Base-by-base conservation (phyloP, 2,329 filamentous ascomycete species). In the Seiridium unicorne region DNA sequence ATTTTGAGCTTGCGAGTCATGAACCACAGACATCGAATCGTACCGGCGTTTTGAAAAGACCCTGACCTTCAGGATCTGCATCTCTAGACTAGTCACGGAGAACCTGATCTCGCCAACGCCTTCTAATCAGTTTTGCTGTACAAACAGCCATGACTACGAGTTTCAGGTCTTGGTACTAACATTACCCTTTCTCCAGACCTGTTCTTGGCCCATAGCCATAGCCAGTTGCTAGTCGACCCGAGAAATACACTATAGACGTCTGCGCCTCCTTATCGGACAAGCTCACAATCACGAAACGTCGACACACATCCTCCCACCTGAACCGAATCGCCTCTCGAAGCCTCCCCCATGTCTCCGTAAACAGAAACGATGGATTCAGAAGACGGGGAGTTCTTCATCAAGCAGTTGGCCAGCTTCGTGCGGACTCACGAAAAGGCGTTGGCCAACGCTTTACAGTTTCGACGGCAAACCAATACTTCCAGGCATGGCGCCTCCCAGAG, bases 351-450 rank as follows among this genome's bases (percentile, higher is more conserved):
- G 82, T 77, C 79, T 82, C 69, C 74, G 65, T 74, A 75, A 71
- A 72, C 69, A 77, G 82, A 64, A 78, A 83, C 77, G 69, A 95
- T 93, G 90, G 89, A 92, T 81, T 92, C 90, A 77, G 91, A 94
- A 88, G 90, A 95, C 88, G 91, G 91, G 76, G 88, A 92, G 82
- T 79, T 90, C 78, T 96, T 95, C 79, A 87, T 95, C 78, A 95
- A 93, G 94, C 95, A 96, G 84, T 85, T 99, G 74, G 93, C 94
- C 73, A 89, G 89, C 78, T 98, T 97, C 78, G 93, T 99, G 77
- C 92, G 93, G 64, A 97, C 93, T 59, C 93, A 99, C 81, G 95
- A 99, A 78, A 96, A 96, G 79, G 94, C 93, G 44, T 86, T 99
- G 64, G 95, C 95, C 73, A 98, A 98, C 80, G 94, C 94, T 69